Percentiles rank a stretch among this genome's conserved stretches.
Evolutionary conservation across 192 early-diverging fungal species (phyloP).

Genomic region (Coemansia sp.): DNA sequence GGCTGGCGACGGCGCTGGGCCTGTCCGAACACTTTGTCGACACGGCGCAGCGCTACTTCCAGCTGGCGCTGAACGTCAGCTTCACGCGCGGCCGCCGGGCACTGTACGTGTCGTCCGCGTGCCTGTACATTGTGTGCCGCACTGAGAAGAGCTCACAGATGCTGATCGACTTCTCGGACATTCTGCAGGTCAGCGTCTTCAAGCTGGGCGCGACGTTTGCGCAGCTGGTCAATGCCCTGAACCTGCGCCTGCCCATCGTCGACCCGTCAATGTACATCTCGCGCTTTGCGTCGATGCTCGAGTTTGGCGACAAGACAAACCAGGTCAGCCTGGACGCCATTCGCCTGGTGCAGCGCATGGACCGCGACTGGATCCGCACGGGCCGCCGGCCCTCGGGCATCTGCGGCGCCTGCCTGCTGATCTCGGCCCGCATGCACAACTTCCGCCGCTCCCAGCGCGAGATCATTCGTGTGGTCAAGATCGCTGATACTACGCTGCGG

Average conservation of each 20-base stretch:
- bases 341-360: slow-evolving; percentile 81
- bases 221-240: slow-evolving; percentile 61
- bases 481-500: slow-evolving; percentile 77
- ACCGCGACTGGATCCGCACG: slow-evolving; percentile 87
- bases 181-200: slow-evolving; percentile 80
- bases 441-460: slow-evolving; percentile 77
- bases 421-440: slow-evolving; percentile 88
- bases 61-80: slow-evolving; percentile 69
- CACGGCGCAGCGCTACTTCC: slow-evolving; percentile 77
- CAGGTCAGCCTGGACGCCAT: slow-evolving; percentile 73
- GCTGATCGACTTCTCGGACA: slow-evolving; percentile 94
- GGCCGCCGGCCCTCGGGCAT: slow-evolving; percentile 91
- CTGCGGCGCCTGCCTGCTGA: slow-evolving; percentile 85
- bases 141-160: slow-evolving; percentile 79
- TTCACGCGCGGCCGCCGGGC: slow-evolving; percentile 80
- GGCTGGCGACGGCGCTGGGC: slow-evolving; percentile 64
- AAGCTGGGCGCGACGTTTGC: slow-evolving; percentile 80
- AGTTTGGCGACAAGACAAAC: slow-evolving; percentile 85
- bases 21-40: slow-evolving; percentile 73
- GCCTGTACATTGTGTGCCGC: slow-evolving; percentile 88
- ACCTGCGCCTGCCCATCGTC: slow-evolving; percentile 64
- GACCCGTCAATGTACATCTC: slow-evolving; percentile 92
- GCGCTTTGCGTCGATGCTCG: slow-evolving; percentile 79
- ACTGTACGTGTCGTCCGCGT: slow-evolving; percentile 74
- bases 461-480: slow-evolving; percentile 84